These are phyloP conservation scores for Astrothelium macrocarpum DNA, from an alignment of 495 filamentous ascomycete genomes.

Conservation along the genomic window DNA sequence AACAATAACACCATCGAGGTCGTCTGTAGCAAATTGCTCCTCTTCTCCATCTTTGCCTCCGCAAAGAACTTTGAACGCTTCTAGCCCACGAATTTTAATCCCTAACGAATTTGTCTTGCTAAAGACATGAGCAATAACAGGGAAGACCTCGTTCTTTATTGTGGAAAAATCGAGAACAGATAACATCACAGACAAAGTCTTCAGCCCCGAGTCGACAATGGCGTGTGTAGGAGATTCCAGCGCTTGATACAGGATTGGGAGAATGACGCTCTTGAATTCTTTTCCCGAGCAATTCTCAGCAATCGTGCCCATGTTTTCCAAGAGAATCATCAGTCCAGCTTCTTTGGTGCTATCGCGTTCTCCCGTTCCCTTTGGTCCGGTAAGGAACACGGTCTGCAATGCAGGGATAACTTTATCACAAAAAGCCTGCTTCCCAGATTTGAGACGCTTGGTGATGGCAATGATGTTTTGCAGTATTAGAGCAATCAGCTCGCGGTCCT, in stretches of 20 bases:
- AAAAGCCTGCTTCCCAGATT: constrained; percentile 65
- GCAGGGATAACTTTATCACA: constrained; percentile 74
- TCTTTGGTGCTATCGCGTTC: constrained; percentile 79
- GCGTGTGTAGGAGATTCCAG: constrained; percentile 83
- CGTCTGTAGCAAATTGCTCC: constrained; percentile 41
- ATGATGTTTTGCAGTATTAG: constrained; percentile 85
- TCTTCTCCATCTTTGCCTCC: constrained; percentile 48
- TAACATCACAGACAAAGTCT: constrained; percentile 61
- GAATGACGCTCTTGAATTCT: constrained; percentile 90
- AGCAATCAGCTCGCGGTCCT: constrained; percentile 76
- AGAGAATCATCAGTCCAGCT: constrained; percentile 77
- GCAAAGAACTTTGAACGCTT: constrained; percentile 83
- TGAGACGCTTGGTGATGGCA: constrained; percentile 66
- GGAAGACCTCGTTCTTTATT: constrained; percentile 91
- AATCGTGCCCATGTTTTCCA: constrained; percentile 70
- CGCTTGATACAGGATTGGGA: constrained; percentile 71
- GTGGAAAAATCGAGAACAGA: constrained; percentile 88
- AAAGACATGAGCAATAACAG: constrained; percentile 78
- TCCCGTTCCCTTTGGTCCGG: constrained; percentile 33
- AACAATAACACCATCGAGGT: constrained; percentile 51
- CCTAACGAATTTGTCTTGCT: constrained; percentile 83
- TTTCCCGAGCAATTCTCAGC: constrained; percentile 73
- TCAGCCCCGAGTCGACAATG: constrained; percentile 73
- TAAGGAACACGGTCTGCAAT: constrained; percentile 71
- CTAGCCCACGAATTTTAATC: constrained; percentile 84